These are phyloP conservation scores for Cornus suecica DNA, from an alignment of 148 eudicot genomes.

Conservation along the genomic window DNA sequence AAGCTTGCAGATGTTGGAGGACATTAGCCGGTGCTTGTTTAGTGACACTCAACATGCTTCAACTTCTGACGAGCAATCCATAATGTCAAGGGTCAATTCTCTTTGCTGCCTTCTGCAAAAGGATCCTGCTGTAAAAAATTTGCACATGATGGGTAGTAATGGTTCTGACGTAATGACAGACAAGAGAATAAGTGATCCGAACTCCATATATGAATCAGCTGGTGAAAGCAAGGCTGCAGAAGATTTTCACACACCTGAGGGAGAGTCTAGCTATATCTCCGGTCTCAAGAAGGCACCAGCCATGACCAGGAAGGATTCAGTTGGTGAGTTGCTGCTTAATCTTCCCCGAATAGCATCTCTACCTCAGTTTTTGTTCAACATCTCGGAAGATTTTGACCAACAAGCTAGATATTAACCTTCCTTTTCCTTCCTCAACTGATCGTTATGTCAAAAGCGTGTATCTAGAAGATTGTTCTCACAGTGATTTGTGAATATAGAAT, in stretches of 20 bases:
- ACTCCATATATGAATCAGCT: background rate
- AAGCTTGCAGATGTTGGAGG: slow-evolving; percentile 57
- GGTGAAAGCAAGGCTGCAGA: slow-evolving; percentile 10
- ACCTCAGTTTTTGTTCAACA: slow-evolving; percentile 67
- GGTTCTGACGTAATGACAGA: slow-evolving; percentile 10
- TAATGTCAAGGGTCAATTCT: slow-evolving; percentile 82
- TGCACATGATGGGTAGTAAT: slow-evolving; percentile 20
- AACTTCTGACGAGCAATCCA: slow-evolving; percentile 58
- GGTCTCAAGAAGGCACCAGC: slow-evolving; percentile 31
- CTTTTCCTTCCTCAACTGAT: background rate
- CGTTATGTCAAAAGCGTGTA: background rate
- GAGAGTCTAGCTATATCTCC: slow-evolving; percentile 19
- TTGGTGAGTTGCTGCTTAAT: slow-evolving; percentile 73
- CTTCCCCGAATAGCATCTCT: slow-evolving; percentile 91
- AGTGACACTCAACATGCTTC: slow-evolving; percentile 52
- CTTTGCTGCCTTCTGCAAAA: slow-evolving; percentile 91
- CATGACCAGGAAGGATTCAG: slow-evolving; percentile 73
- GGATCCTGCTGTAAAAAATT: slow-evolving; percentile 40
- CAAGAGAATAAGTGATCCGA: slow-evolving; percentile 16
- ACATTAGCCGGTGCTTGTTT: slow-evolving; percentile 62
- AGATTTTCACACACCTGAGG: background rate
- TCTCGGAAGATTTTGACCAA: slow-evolving; percentile 42
- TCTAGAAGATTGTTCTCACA: background rate
- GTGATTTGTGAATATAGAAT: background rate
- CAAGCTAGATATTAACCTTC: slow-evolving; percentile 20